A percentile compares a stretch with the other conserved stretches of the same genome.
Conservation (phyloP, 176 grass and related monocot species). For the Luzula sylvatica region DNA sequence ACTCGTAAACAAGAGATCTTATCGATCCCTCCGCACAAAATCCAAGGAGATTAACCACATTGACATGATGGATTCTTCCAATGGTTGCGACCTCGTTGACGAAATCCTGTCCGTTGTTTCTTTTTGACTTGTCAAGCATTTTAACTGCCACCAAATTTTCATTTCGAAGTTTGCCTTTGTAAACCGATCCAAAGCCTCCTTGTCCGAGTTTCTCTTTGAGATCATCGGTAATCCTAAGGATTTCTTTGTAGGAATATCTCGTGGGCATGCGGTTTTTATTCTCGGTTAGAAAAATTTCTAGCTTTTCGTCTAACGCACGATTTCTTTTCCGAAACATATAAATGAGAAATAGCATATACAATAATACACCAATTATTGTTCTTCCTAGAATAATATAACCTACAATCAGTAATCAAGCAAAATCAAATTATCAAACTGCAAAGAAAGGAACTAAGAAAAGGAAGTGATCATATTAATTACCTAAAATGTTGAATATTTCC, state of each 20-base stretch:
- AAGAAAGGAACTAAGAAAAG: no score
- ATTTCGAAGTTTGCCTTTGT: slow-evolving; percentile 13
- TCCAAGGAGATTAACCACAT: slow-evolving; percentile 44
- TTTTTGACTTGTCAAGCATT: slow-evolving; percentile 19
- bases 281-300: no score
- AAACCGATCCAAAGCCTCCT: slow-evolving; percentile 57
- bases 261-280: no score
- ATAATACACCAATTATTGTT: no score
- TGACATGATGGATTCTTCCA: slow-evolving; percentile 43
- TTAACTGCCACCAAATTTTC: slow-evolving; percentile 36
- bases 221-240: slow-evolving; percentile 37
- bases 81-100: slow-evolving; percentile 58
- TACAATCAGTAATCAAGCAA: no score
- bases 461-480: no score
- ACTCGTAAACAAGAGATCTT: slow-evolving; percentile 50
- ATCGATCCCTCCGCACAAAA: slow-evolving; percentile 48
- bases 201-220: slow-evolving; percentile 40
- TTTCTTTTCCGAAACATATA: no score
- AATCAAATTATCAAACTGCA: no score
- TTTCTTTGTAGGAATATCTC: slow-evolving; percentile 40
- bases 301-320: no score
- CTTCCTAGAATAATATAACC: no score
- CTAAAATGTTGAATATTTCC: no score
- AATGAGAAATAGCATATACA: no score
- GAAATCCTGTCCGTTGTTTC: slow-evolving; percentile 47